These are phyloP conservation scores for Solanum neorickii DNA, from an alignment of 257 asterid species.

Conservation along the genomic window DNA sequence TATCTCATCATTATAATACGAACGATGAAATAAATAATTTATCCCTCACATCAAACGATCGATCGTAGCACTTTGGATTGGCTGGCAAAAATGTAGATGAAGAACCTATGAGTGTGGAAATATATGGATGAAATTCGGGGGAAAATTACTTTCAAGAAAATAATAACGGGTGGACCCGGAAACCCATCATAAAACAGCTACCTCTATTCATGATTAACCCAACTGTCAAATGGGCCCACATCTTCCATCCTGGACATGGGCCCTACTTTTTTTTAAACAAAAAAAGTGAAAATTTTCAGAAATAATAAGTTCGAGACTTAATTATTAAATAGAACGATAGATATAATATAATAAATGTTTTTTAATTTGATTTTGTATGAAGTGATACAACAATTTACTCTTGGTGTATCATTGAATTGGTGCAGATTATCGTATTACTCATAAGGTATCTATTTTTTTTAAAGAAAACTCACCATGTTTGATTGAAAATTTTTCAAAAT, in stretches of 20 bases:
- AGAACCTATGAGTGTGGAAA: background rate
- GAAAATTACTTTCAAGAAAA: background rate
- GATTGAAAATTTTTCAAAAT: background rate
- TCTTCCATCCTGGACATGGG: constrained; percentile 2
- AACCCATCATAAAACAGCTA: constrained; percentile 10
- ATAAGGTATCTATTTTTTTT: background rate
- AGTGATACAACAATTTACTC: background rate
- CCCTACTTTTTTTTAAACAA: background rate
- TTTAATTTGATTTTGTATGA: background rate
- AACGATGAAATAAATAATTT: no score
- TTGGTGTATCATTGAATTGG: background rate
- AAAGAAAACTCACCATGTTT: background rate
- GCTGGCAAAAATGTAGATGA: background rate
- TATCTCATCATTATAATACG: no score
- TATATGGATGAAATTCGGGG: background rate
- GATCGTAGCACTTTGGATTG: background rate
- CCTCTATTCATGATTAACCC: constrained; percentile 3
- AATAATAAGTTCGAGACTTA: background rate
- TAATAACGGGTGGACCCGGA: constrained; percentile 12
- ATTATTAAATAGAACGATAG: background rate
- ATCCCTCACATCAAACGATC: no score
- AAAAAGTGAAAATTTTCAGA: background rate
- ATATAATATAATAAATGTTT: background rate
- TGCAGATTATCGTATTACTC: background rate
- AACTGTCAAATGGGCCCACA: constrained; percentile 5